Base-by-base conservation (phyloP, 2,329 filamentous ascomycete species). In the Phoma sp. region DNA sequence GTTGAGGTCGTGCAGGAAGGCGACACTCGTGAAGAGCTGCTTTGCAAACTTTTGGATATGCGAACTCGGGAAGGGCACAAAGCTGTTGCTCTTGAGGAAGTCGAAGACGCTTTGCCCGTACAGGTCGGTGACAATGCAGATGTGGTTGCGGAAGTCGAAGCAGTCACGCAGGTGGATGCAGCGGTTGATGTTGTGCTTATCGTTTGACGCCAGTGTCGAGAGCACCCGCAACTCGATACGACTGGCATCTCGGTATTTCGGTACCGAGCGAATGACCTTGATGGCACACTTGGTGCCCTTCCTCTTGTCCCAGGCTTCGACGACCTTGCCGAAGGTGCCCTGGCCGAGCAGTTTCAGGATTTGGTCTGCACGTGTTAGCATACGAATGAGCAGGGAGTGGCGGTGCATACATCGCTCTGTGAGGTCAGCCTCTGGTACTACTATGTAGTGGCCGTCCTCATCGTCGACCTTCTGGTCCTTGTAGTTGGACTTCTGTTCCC, bases 101-200 rank as follows among this genome's bases (percentile, higher is more conserved):
- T 99, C 95, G 73, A 99, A 99, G 46, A 99, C 93, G 67, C 93
- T 98, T 71, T 97, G 93, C 40, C 93, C 93, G 26, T 98, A 84
- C 14, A 89, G 77, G 71, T 89, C 87, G 12, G 87, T 89, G 65
- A 89, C 87, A 56, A 89, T 89, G 81, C 95, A 99, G 64, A 99
- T 98, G 72, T 99, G 95, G 52, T 96, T 95, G 40, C 93, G 86
- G 78, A 91, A 99, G 76, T 99, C 95, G 77, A 99, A 99, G 75
- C 92, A 97, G 69, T 99, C 95, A 33, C 93, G 87, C 33, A 99
- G 81, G 74, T 99, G 95, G 62, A 99, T 99, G 78, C 95, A 99
- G 62, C 93, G 89, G 74, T 99, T 98, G 54, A 92, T 86, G 75
- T 99, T 98, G 62, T 90, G 85, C 56, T 88, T 86, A 73, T 99